These are phyloP conservation scores for Porodaedalea pini DNA, from an alignment of 1,284 basidiomycete genomes.

Conservation along the genomic window DNA sequence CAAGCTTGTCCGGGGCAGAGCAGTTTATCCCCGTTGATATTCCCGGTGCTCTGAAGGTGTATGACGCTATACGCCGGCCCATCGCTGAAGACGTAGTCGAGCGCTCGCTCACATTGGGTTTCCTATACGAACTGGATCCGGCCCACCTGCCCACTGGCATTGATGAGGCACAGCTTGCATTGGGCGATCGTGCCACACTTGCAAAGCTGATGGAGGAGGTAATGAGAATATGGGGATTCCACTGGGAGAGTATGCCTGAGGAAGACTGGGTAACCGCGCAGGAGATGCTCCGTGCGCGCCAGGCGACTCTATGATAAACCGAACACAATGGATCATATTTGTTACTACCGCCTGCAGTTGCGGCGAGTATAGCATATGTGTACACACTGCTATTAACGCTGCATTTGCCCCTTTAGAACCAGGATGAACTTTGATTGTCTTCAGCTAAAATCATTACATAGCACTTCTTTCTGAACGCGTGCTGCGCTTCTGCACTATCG, in stretches of 20 bases:
- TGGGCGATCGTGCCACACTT: slow-evolving; percentile 32
- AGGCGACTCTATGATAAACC: too few species aligned
- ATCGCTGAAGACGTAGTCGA: slow-evolving; percentile 40
- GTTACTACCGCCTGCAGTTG: too few species aligned
- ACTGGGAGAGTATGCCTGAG: slow-evolving; percentile 16
- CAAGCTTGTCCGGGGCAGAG: slow-evolving; percentile 23
- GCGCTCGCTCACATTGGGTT: slow-evolving; percentile 43
- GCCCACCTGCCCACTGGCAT: slow-evolving; percentile 24
- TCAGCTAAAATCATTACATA: background rate
- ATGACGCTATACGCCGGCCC: slow-evolving; percentile 46
- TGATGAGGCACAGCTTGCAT: slow-evolving; percentile 31
- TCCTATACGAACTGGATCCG: slow-evolving; percentile 37
- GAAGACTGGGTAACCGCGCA: slow-evolving; percentile 5
- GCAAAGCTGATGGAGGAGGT: slow-evolving; percentile 34
- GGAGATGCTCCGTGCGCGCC: too few species aligned
- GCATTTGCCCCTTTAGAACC: background rate
- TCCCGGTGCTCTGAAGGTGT: slow-evolving; percentile 39
- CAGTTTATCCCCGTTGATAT: slow-evolving; percentile 38
- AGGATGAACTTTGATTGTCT: background rate
- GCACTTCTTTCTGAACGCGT: background rate
- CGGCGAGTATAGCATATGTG: too few species aligned
- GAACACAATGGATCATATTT: too few species aligned
- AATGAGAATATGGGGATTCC: slow-evolving; percentile 39
- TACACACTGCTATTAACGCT: too few species aligned
- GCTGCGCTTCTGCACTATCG: background rate